These are phyloP conservation scores for Trypanosoma rangeli DNA, from an alignment of 208 protist species.

Conservation along the genomic window DNA sequence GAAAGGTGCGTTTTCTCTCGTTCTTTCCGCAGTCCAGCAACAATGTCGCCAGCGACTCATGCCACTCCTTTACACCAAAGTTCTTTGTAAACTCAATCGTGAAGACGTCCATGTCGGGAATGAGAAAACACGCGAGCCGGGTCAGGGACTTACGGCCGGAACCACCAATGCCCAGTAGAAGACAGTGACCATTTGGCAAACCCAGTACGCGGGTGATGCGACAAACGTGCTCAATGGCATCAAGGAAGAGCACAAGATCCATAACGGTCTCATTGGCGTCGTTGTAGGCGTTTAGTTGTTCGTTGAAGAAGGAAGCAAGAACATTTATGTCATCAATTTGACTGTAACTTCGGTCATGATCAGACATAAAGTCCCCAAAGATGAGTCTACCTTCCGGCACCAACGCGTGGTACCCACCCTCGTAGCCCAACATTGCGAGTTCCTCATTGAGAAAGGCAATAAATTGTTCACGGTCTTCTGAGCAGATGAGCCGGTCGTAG, in stretches of 20 bases:
- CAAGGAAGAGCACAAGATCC: constrained; percentile 96
- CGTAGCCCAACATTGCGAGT: constrained; percentile 59
- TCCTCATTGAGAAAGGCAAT: constrained; percentile 68
- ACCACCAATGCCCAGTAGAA: constrained; percentile 98
- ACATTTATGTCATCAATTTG: constrained; percentile 89
- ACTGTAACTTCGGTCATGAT: constrained; percentile 75
- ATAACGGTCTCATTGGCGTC: constrained; percentile 91
- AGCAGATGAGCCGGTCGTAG: constrained; percentile 93
- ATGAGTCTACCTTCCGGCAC: constrained; percentile 87
- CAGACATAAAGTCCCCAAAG: constrained; percentile 92
- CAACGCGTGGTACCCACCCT: constrained; percentile 56
- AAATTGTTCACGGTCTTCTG: constrained; percentile 85
- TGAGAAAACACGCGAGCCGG: constrained; percentile 93
- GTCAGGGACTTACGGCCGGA: constrained; percentile 96
- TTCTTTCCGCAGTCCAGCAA: constrained; percentile 95
- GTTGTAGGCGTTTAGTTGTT: constrained; percentile 93
- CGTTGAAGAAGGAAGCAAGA: constrained; percentile 72
- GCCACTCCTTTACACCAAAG: constrained; percentile 97
- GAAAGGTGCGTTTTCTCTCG: constrained; percentile 94
- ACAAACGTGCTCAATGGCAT: constrained; percentile 96
- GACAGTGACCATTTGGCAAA: constrained; percentile 94
- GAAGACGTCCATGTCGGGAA: constrained; percentile 93
- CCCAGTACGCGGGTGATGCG: constrained; percentile 94
- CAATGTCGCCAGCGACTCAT: constrained; percentile 93
- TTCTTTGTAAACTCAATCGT: constrained; percentile 96